These are phyloP conservation scores for Vigna hirtella DNA, from an alignment of 306 rosid species.

Conservation along the genomic window DNA sequence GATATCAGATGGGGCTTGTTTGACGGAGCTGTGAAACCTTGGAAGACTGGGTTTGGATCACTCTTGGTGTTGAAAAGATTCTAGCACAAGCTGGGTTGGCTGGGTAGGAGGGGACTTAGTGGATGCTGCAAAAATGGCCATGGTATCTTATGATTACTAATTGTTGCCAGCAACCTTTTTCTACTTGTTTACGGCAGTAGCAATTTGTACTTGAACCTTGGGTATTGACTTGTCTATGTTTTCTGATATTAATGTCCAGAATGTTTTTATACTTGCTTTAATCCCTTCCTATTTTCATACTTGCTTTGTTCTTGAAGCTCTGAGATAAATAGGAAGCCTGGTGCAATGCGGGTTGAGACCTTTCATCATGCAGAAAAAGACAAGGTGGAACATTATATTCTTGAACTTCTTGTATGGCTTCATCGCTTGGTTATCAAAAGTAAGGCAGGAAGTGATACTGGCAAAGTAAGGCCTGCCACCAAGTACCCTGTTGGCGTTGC, in stretches of 20 bases:
- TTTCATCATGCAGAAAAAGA: conserved; percentile 78
- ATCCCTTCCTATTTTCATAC: conserved; percentile 22
- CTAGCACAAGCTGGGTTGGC: too few relatives aligned
- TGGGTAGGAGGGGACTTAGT: too few relatives aligned
- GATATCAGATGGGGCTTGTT: too few relatives aligned
- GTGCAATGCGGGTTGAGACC: conserved; percentile 71
- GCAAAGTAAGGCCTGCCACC: conserved; percentile 46
- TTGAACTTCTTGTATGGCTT: conserved; percentile 73
- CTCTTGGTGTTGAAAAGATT: too few relatives aligned
- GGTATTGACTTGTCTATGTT: too few relatives aligned
- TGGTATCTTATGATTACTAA: background rate
- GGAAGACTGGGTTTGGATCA: too few relatives aligned
- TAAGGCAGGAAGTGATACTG: conserved; percentile 43
- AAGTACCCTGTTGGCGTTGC: conserved; percentile 41
- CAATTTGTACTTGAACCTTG: too few relatives aligned
- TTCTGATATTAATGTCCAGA: too few relatives aligned
- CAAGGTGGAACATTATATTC: conserved; percentile 69
- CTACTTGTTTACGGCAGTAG: background rate
- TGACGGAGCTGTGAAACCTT: too few relatives aligned
- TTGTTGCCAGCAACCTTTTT: conserved; percentile 7
- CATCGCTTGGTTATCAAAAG: conserved; percentile 62
- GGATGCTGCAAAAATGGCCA: background rate
- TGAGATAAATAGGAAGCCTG: conserved; percentile 52
- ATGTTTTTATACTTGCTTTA: background rate
- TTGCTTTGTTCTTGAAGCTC: conserved; percentile 53